phyloP scores from a whole-genome alignment of 2,329 filamentous ascomycete species.

The Dactylellina drechsleri region DNA sequence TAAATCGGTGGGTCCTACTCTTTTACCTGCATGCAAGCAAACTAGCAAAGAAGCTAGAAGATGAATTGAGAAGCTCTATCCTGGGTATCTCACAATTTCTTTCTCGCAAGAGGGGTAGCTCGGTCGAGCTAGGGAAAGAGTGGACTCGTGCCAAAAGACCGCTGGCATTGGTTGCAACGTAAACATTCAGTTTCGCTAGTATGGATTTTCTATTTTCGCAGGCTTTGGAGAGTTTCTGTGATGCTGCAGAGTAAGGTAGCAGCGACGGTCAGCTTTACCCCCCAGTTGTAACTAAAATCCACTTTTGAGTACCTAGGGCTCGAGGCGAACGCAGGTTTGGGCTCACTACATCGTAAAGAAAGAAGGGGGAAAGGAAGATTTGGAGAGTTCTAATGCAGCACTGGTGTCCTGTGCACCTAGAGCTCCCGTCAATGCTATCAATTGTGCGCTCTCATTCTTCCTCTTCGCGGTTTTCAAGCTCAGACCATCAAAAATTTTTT shows the following conservation, averaged over 20 bases:
- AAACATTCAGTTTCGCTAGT: constrained; percentile 9
- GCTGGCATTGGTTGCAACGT: constrained; percentile 6
- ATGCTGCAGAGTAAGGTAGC: too few relatives aligned
- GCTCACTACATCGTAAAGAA: not conserved
- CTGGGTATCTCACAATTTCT: constrained; percentile 4
- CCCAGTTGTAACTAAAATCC: too few relatives aligned
- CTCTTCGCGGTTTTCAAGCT: constrained; percentile 15
- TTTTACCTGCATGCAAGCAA: constrained; percentile 17
- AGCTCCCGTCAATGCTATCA: constrained; percentile 14
- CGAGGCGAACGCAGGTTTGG: not conserved
- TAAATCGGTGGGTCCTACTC: constrained; percentile 44
- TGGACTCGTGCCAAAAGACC: constrained; percentile 12
- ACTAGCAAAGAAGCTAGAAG: not conserved
- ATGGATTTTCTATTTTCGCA: too few relatives aligned
- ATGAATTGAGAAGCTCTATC: constrained; percentile 47
- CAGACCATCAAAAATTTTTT: constrained; percentile 17
- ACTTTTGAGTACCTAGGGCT: not conserved
- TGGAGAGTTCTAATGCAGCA: constrained; percentile 10
- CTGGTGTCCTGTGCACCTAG: constrained; percentile 8
- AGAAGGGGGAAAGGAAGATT: not conserved
- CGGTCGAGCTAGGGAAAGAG: constrained; percentile 13
- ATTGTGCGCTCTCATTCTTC: not conserved
- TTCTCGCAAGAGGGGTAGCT: constrained; percentile 22
- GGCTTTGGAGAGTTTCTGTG: too few relatives aligned
- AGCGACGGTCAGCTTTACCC: too few relatives aligned